Evolutionary conservation across 2,329 filamentous ascomycete genomes (phyloP), one percentile per base, ranked within the genome.

Genomic region (Diaporthe destruens): DNA sequence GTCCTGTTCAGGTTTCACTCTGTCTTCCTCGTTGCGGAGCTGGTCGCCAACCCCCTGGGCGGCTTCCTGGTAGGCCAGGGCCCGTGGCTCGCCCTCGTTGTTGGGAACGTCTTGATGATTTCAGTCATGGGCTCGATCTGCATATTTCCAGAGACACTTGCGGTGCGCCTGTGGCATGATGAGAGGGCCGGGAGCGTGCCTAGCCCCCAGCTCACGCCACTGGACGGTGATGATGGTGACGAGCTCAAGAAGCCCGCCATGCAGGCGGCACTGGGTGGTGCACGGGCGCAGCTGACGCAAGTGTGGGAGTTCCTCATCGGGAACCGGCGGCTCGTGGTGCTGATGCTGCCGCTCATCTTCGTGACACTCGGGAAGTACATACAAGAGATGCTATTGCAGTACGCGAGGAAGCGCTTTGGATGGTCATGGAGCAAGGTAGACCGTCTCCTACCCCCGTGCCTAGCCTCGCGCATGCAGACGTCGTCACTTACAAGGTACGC

Each of bases 391-490:
- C 72, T 88, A 7, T 76, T 89, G 2, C 89, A 90, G 76, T 89
- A 89, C 76, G 82, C 86, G 69, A 86, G 85, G 0, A 86, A 84
- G 61, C 82, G 87, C 7, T 90, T 87, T 77, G 67, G 79, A 39
- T 86, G 87, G 82, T 83, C 82, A 9, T 86, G 85, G 84, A 83
- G 82, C 53, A 80, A 80, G 69, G 83, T 84, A 74, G 70, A 79
- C 29, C 61, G 29, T 29, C n/a, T 8, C 1, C 5, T 16, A 44
- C 8, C 18, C 18, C 6, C 44, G 1, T 25, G n/a, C 12, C n/a
- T 2, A 34, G 14, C 14, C 18, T 16, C 5, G 23, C 18, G 25
- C 47, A 23, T 25, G 29, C 6, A 20, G 6, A 49, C 14, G 6
- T 51, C 8, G 7, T n/a, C 23, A n/a, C 29, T 20, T 11, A 47